phyloP scores from a whole-genome alignment of 352 stramenopile species.

The Phytophthora fragariae region DNA sequence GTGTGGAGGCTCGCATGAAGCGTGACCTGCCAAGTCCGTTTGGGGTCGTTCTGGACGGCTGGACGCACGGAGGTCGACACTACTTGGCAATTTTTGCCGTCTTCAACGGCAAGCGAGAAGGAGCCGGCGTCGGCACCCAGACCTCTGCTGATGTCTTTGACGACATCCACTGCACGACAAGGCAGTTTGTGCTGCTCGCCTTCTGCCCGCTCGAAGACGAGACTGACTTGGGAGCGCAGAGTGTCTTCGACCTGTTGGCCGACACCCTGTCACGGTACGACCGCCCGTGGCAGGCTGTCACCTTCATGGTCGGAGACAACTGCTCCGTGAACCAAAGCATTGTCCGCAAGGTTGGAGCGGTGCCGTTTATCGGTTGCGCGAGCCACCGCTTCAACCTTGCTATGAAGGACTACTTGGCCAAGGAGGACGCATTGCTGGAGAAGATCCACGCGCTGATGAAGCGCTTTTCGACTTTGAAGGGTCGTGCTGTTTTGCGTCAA shows the following conservation, averaged over 20 bases:
- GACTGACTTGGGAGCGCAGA: neutral
- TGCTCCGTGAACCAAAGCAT: conserved; percentile 9
- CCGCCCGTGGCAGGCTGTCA: neutral
- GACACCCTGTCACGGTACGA: neutral
- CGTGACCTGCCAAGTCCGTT: too few relatives aligned
- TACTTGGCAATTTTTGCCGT: too few relatives aligned
- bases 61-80: too few relatives aligned
- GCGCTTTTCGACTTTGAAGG: neutral
- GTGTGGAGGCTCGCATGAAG: too few relatives aligned
- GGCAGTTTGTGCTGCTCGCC: neutral
- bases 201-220: neutral
- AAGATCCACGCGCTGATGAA: conserved; percentile 4
- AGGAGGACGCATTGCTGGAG: neutral
- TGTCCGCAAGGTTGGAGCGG: neutral
- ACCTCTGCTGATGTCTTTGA: neutral
- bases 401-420: neutral
- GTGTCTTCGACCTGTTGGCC: neutral
- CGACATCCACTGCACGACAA: neutral
- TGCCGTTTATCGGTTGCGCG: conserved; percentile 10
- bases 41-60: too few relatives aligned
- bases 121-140: too few relatives aligned
- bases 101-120: too few relatives aligned
- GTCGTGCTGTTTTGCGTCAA: neutral
- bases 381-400: conserved; percentile 12
- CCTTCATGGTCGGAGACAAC: conserved; percentile 12